Conservation (phyloP, 169 alveolate species). For the Eimeria brunetti region DNA sequence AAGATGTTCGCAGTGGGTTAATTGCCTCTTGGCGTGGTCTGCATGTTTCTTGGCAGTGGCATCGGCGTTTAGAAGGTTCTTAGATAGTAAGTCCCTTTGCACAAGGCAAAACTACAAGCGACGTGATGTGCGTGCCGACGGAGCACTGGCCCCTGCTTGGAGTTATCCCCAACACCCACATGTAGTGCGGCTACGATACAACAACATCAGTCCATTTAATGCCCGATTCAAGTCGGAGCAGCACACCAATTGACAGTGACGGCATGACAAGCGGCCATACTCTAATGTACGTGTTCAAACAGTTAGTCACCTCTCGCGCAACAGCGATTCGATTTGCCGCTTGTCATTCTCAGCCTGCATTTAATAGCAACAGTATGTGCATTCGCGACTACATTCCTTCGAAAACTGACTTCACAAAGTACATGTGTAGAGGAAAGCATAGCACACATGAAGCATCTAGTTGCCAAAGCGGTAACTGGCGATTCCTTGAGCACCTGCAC, state of each 20-base stretch:
- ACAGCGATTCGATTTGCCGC: conserved; percentile 71
- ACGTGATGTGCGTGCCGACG: background rate
- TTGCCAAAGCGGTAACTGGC: background rate
- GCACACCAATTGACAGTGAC: background rate
- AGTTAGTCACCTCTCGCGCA: conserved; percentile 76
- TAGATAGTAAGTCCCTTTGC: conserved; percentile 73
- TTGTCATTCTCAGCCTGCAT: conserved; percentile 79
- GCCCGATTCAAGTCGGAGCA: background rate
- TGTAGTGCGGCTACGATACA: background rate
- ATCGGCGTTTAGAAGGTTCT: conserved; percentile 76
- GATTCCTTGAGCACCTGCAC: background rate
- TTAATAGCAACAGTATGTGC: background rate
- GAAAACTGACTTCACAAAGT: too few relatives aligned
- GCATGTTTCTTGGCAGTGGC: conserved; percentile 85
- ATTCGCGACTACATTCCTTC: background rate
- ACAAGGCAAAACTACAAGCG: background rate
- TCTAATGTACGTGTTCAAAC: too few relatives aligned
- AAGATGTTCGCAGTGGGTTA: conserved; percentile 73
- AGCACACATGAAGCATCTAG: background rate
- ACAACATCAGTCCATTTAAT: background rate
- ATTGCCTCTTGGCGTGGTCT: conserved; percentile 81
- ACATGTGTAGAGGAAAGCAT: background rate
- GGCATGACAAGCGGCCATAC: background rate
- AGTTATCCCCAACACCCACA: background rate
- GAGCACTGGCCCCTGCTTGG: background rate